A percentile compares a stretch with the other conserved stretches of the same genome.
phyloP scores from a whole-genome alignment of 2,329 filamentous ascomycete species.

The Rosellinia necatrix region DNA sequence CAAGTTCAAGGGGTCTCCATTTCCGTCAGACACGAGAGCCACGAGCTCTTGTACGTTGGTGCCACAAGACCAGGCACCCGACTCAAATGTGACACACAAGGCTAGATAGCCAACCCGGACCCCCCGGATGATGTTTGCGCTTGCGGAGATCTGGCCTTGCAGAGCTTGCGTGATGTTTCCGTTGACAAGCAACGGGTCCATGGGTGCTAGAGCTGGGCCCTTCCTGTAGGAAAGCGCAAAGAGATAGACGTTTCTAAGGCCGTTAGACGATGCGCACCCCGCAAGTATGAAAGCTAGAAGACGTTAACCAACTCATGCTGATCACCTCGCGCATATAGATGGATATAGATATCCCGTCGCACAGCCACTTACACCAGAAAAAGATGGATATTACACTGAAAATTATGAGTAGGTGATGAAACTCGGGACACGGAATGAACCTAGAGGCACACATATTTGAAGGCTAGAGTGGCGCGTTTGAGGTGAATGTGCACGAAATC shows the following conservation, averaged over 20 bases:
- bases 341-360: background rate
- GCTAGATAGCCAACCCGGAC: background rate
- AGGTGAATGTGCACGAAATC: too few relatives aligned
- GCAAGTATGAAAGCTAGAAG: slow-evolving; percentile 7
- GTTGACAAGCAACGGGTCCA: slow-evolving; percentile 1
- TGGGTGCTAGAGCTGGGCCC: background rate
- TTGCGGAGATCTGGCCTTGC: background rate
- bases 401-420: background rate
- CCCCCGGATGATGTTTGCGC: background rate
- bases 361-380: slow-evolving; percentile 3
- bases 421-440: background rate
- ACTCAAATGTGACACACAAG: background rate
- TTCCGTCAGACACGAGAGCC: background rate
- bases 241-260: slow-evolving; percentile 7
- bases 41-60: background rate
- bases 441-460: too few relatives aligned
- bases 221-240: slow-evolving; percentile 5
- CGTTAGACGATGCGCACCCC: background rate
- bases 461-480: too few relatives aligned
- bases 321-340: too few relatives aligned
- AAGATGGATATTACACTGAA: background rate
- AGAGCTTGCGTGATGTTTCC: background rate
- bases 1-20: background rate
- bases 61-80: background rate
- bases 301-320: background rate